Base-by-base conservation (phyloP, 164 flowering plant species). In the Warburgia ugandensis region DNA sequence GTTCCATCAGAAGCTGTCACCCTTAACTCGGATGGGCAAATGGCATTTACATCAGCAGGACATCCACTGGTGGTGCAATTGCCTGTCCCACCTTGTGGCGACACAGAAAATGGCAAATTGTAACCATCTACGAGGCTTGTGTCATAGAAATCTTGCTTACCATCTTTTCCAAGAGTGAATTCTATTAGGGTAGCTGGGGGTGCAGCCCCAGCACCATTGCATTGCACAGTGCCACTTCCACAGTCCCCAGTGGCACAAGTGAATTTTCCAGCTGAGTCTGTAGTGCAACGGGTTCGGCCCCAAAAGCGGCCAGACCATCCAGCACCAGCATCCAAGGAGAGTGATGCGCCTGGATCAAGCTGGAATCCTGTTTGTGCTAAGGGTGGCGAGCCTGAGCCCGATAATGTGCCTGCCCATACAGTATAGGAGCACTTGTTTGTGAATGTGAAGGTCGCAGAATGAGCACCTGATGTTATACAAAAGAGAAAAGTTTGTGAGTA, bases 281-380 rank as follows among this genome's bases (percentile, higher is more conserved):
- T 41, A 1, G 55, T 30, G 68, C 80, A 78, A 0, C 27, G 30
- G 14, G 62, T 57, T 0, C 79, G 59, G 23, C 62, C 81, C 79
- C 79, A 78, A 28, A 77, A n/a, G 2, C 77, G 68, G 51, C 75
- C 75, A 0, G 68, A 60, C 77, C 74, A 77, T 7, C 31, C 37
- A 0, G 48, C 20, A 0, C 68, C 65, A 8, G 55, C 63, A 12
- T 45, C 14, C 0, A 70, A 1, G 1, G 61, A 2, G 2, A 14
- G 1, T 3, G 73, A 45, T 17, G 47, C 50, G 5, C 62, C 42
- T 11, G 63, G 1, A 6, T 37, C 14, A 14, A 75, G 61, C 19
- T 59, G 58, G 43, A 70, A 67, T 5, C 75, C 75, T 9, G 69
- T 68, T 13, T 51, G 0, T 2, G 54, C 9, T 1, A 67, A 16